A percentile compares a stretch with the other conserved stretches of the same genome.
Evolutionary conservation across 768 basidiomycete species (phyloP).

Genomic region (Clitopilus hobsonii): DNA sequence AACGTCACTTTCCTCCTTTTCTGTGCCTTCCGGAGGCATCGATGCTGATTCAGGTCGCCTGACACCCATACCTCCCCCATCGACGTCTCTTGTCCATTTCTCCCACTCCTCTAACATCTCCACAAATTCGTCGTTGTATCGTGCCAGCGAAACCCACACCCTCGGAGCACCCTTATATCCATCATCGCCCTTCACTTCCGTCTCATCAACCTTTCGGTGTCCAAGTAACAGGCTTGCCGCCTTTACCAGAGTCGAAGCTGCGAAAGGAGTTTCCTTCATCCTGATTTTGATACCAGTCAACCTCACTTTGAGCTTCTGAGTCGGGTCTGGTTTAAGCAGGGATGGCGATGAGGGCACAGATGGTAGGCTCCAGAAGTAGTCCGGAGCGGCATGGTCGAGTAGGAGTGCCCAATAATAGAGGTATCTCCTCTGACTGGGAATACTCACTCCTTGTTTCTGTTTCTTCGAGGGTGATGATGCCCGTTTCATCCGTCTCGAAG

Average conservation of each 20-base stretch:
- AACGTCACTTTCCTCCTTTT: slow-evolving; percentile 28
- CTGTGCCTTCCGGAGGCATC: slow-evolving; percentile 7
- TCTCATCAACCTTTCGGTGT: slow-evolving; percentile 33
- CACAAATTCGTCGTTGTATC: slow-evolving; percentile 73
- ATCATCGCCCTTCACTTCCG: slow-evolving; percentile 2
- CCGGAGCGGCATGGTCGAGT: slow-evolving; percentile 51
- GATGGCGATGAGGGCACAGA: slow-evolving; percentile 9
- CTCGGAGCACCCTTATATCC: slow-evolving; percentile 22
- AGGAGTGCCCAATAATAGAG: slow-evolving; percentile 73
- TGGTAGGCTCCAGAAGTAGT: slow-evolving; percentile 37
- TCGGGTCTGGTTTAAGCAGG: background rate
- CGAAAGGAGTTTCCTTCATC: slow-evolving; percentile 49
- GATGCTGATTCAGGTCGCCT: slow-evolving; percentile 27
- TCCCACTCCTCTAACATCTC: slow-evolving; percentile 62
- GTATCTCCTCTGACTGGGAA: slow-evolving; percentile 78
- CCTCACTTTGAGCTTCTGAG: slow-evolving; percentile 38
- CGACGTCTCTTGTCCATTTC: slow-evolving; percentile 38
- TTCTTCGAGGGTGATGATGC: slow-evolving; percentile 24
- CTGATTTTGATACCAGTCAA: slow-evolving; percentile 55
- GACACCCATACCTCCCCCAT: slow-evolving; percentile 28
- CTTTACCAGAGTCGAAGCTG: slow-evolving; percentile 48
- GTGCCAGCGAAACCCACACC: slow-evolving; percentile 72
- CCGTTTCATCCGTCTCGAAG: slow-evolving; percentile 62
- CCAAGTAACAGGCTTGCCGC: slow-evolving; percentile 54
- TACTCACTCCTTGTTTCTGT: slow-evolving; percentile 62